phyloP scores from a whole-genome alignment of 2,329 filamentous ascomycete species.

The Blastomyces silverae region DNA sequence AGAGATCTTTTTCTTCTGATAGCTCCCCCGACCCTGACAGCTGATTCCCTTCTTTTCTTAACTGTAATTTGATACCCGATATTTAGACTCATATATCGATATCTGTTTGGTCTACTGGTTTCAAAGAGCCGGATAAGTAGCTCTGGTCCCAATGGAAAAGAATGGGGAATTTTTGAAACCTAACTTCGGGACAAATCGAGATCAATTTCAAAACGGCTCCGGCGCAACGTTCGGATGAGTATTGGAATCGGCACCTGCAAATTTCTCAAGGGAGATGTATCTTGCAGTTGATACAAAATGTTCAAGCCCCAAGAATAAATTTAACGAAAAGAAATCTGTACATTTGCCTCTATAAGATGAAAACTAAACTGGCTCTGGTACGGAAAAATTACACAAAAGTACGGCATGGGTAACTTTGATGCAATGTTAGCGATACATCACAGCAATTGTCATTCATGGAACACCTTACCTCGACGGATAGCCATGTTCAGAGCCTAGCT shows the following conservation, averaged over 20 bases:
- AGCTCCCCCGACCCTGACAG: too few species aligned
- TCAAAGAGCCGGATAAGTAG: background rate
- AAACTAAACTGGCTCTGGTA: background rate
- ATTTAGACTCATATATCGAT: background rate
- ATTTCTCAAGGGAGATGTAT: background rate
- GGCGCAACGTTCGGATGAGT: background rate
- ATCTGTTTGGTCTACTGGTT: background rate
- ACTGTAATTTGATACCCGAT: background rate
- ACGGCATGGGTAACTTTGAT: slow-evolving; percentile 41
- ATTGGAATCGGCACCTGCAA: background rate
- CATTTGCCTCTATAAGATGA: slow-evolving; percentile 5
- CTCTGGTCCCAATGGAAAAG: background rate
- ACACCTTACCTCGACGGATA: slow-evolving; percentile 58
- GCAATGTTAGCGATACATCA: slow-evolving; percentile 32
- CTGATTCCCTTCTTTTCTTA: background rate
- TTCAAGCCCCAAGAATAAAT: background rate
- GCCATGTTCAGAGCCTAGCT: slow-evolving; percentile 55
- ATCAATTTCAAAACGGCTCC: background rate
- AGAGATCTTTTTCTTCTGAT: too few species aligned
- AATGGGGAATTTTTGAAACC: background rate
- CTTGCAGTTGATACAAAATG: background rate
- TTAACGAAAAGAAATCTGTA: slow-evolving; percentile 4
- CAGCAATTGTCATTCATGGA: slow-evolving; percentile 23
- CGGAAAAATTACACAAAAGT: slow-evolving; percentile 36
- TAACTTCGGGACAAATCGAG: background rate